A percentile compares a stretch with the other conserved stretches of the same genome.
These are phyloP conservation scores for Trichophyton rubrum DNA, from an alignment of 2,329 filamentous ascomycete genomes.

Conservation along the genomic window DNA sequence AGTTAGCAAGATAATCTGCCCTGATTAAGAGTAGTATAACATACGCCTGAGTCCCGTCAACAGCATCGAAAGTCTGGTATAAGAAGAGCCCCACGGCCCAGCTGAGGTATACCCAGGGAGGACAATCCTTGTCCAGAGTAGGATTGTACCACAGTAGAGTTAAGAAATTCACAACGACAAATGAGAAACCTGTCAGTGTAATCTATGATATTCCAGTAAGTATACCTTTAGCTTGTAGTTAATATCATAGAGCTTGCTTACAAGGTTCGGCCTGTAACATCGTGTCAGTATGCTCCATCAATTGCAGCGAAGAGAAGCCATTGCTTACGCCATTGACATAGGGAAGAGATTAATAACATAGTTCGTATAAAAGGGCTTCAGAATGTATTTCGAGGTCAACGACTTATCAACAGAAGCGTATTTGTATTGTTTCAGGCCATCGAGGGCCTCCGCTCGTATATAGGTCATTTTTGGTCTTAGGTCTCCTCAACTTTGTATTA, in stretches of 20 bases:
- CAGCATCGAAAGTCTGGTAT: slow-evolving; percentile 97
- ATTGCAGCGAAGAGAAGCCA: neutral
- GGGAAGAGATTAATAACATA: slow-evolving; percentile 90
- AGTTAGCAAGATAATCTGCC: slow-evolving; percentile 6
- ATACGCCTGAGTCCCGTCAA: slow-evolving; percentile 86
- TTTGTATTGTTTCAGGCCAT: slow-evolving; percentile 85
- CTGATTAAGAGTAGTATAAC: slow-evolving; percentile 24
- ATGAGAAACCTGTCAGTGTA: slow-evolving; percentile 78
- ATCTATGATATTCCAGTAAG: slow-evolving; percentile 48
- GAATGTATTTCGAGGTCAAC: slow-evolving; percentile 75
- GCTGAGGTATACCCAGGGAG: slow-evolving; percentile 84
- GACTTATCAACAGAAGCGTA: slow-evolving; percentile 89
- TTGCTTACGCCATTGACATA: slow-evolving; percentile 70
- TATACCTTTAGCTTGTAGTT: neutral
- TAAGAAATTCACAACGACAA: slow-evolving; percentile 77
- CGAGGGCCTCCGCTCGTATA: slow-evolving; percentile 80
- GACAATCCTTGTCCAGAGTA: slow-evolving; percentile 85
- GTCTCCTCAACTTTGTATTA: neutral
- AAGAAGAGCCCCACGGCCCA: slow-evolving; percentile 85
- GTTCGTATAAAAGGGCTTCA: slow-evolving; percentile 96
- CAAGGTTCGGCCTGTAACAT: slow-evolving; percentile 42
- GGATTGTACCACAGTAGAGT: slow-evolving; percentile 94
- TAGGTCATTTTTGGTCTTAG: slow-evolving; percentile 60
- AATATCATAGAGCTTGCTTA: slow-evolving; percentile 11
- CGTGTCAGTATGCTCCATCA: neutral